Evolutionary conservation across 805 yeast species (phyloP).

Genomic region (Spathaspora arborariae): DNA sequence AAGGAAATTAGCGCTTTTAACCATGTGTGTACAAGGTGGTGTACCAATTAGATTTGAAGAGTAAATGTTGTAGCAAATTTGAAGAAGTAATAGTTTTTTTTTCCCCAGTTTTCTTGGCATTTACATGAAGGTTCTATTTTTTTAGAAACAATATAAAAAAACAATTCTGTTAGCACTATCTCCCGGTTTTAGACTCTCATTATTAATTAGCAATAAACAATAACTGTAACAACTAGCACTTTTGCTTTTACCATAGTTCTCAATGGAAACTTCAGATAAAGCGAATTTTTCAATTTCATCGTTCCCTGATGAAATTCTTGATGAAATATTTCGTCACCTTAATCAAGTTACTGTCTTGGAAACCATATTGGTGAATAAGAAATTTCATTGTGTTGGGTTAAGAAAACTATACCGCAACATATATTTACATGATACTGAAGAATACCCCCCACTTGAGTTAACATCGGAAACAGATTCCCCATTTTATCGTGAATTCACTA

Average conservation of each 20-base stretch:
- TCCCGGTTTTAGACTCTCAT: too few species aligned
- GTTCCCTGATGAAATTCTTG: background rate
- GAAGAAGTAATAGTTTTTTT: too few species aligned
- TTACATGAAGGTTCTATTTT: too few species aligned
- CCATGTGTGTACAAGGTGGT: conserved; percentile 25
- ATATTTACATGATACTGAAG: background rate
- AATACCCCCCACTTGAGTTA: background rate
- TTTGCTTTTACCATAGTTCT: too few species aligned
- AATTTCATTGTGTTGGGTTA: background rate
- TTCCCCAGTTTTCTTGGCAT: too few species aligned
- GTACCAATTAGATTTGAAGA: conserved; percentile 13
- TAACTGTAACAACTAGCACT: too few species aligned
- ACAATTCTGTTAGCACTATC: too few species aligned
- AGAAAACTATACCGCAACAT: background rate
- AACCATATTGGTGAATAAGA: background rate
- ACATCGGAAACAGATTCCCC: background rate
- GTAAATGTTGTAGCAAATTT: too few species aligned
- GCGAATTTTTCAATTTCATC: too few species aligned
- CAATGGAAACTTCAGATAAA: too few species aligned
- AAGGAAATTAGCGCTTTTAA: conserved; percentile 23
- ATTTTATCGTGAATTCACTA: background rate
- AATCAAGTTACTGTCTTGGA: background rate
- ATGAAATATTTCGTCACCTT: background rate
- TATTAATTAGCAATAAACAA: too few species aligned
- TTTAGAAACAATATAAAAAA: too few species aligned